Conservation (phyloP, 176 grass and related monocot species). For the Triticum monococcum region DNA sequence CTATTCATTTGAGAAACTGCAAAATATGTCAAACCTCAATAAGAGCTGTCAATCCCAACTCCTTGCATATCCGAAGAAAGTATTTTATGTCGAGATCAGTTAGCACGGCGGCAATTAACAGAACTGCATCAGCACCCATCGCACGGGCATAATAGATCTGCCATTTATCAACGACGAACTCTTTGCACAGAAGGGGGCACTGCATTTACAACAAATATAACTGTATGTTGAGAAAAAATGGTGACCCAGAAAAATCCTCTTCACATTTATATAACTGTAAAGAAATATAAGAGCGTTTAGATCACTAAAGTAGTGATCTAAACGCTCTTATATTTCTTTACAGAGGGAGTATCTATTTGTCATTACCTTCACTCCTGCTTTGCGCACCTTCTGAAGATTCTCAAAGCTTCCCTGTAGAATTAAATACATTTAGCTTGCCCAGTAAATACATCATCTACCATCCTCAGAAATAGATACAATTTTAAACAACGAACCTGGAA, state of each 20-base stretch:
- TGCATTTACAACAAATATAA: constrained; percentile 45
- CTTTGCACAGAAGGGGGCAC: constrained; percentile 99
- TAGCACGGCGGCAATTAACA: constrained; percentile 88
- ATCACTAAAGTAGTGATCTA: too few species aligned
- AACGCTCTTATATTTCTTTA: too few species aligned
- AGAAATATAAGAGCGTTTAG: too few species aligned
- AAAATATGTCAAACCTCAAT: constrained; percentile 60
- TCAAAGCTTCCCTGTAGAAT: constrained; percentile 74
- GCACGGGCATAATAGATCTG: constrained; percentile 89
- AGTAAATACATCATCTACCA: neutral
- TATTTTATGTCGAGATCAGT: constrained; percentile 77
- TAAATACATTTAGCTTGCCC: neutral
- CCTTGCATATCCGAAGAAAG: constrained; percentile 65
- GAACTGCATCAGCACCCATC: constrained; percentile 83
- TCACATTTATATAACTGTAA: too few species aligned
- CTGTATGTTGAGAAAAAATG: constrained; percentile 5
- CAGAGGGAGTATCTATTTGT: neutral
- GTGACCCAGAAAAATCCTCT: neutral
- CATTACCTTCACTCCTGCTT: constrained; percentile 78
- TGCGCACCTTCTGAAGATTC: constrained; percentile 83
- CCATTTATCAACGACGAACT: constrained; percentile 91
- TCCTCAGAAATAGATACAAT: neutral
- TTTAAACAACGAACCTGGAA: constrained; percentile 60
- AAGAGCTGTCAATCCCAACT: constrained; percentile 78
- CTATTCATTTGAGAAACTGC: neutral